Evolutionary conservation across 2,329 filamentous ascomycete species (phyloP), one percentile per base, ranked within the genome.

Genomic region (Cytospora piceicola): DNA sequence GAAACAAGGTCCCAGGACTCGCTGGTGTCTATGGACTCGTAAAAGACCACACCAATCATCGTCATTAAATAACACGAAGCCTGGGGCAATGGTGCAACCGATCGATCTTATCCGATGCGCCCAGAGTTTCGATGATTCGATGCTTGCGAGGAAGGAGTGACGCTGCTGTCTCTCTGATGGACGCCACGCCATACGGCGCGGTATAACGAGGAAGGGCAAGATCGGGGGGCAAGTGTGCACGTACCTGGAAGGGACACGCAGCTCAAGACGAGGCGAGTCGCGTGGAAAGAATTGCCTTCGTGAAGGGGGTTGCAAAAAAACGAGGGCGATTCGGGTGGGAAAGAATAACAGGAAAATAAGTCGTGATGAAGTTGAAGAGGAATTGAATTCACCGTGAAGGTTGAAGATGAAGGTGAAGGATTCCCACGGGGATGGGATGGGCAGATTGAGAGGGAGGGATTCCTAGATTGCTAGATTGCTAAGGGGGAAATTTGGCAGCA

Each of bases 231-330:
- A 55, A 54, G n/a, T 22, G 53, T 49, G 39, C 17, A 63, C 66
- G 20, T 66, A 68, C 66, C 66, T 66, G 60, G 60, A 68, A 68
- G 63, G 63, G 60, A 68, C 66, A 68, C 66, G 63, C 66, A 63
- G 66, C 66, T 68, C 49, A 58, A 63, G 57, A 36, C 52, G 58
- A 68, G 54, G 64, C 58, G 59, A 56, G 59, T 62, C 42, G 53
- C 39, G 42, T 55, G 53, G 61, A 55, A 27, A 51, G 30, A 56
- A 63, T 12, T 52, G 61, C 61, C 61, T 63, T 63, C 39, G 53
- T 57, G 61, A 57, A 62, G 51, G 60, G n/a, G 20, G 32, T 34
- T 36, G n/a, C n/a, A n/a, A 2, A 53, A 56, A 53, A 62, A 53
- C 60, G 60, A 62, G 54, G 60, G 60, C 60, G 52, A 36, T 49